A percentile compares a stretch with the other conserved stretches of the same genome.
Evolutionary conservation across 257 asterid genomes (phyloP).

Genomic region (Echium plantagineum): DNA sequence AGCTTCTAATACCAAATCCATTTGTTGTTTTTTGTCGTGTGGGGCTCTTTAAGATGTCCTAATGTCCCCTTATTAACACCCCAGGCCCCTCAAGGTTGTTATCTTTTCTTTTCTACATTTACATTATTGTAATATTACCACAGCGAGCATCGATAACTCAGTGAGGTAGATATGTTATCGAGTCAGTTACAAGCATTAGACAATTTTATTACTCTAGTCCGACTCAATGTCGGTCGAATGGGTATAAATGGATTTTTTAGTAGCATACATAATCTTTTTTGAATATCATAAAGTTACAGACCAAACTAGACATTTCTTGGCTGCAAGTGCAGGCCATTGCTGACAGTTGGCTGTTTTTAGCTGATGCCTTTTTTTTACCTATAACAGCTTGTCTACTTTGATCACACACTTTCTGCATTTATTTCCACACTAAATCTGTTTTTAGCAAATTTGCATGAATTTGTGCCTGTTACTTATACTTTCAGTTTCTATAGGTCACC

Average conservation of each 20-base stretch:
- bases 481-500: slow-evolving; percentile 23
- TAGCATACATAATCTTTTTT: neutral
- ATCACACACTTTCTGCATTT: neutral
- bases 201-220: too few relatives aligned
- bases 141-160: too few relatives aligned
- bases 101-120: neutral
- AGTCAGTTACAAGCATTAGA: too few relatives aligned
- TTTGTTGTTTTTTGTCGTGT: slow-evolving; percentile 4
- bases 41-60: slow-evolving; percentile 10
- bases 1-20: neutral
- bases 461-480: slow-evolving; percentile 13
- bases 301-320: slow-evolving; percentile 1
- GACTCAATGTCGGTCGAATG: too few relatives aligned
- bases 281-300: neutral
- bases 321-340: slow-evolving; percentile 34
- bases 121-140: neutral
- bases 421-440: too few relatives aligned
- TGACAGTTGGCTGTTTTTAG: slow-evolving; percentile 24
- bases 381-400: neutral
- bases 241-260: too few relatives aligned
- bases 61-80: slow-evolving; percentile 5
- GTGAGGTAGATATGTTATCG: too few relatives aligned
- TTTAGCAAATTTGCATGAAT: neutral
- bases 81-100: slow-evolving; percentile 7
- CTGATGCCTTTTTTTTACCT: neutral